Conservation (phyloP, 441 rosid genomes). For the Metrosideros polymorpha region DNA sequence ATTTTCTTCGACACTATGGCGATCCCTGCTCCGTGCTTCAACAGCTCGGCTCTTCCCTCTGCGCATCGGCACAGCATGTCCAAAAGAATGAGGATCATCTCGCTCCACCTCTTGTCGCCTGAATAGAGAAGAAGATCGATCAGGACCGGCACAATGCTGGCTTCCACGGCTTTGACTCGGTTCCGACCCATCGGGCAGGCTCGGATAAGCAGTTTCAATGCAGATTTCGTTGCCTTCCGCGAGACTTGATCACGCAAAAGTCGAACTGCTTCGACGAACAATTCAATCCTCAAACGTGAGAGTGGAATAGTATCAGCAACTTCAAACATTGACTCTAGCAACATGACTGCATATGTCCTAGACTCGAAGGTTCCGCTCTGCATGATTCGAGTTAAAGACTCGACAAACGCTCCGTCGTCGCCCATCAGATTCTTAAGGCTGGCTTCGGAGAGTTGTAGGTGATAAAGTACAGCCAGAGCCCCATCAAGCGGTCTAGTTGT, state of each 20-base stretch:
- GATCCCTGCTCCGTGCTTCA: constrained; percentile 62
- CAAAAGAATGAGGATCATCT: constrained; percentile 49
- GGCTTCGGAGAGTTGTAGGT: constrained; percentile 49
- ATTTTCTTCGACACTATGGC: constrained; percentile 79
- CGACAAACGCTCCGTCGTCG: constrained; percentile 32
- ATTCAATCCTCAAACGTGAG: constrained; percentile 23
- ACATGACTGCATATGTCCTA: constrained; percentile 53
- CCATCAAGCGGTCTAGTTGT: constrained; percentile 28
- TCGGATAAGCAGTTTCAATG: constrained; percentile 37
- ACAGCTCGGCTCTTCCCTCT: constrained; percentile 74
- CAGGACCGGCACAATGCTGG: constrained; percentile 40
- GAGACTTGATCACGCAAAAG: constrained; percentile 54
- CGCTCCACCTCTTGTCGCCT: constrained; percentile 34
- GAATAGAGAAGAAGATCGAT: constrained; percentile 62
- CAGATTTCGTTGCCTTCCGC: constrained; percentile 51
- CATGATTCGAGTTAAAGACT: constrained; percentile 46
- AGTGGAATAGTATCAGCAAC: constrained; percentile 55
- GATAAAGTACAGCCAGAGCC: constrained; percentile 48
- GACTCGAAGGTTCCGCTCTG: constrained; percentile 56
- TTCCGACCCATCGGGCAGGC: constrained; percentile 58
- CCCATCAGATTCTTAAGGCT: constrained; percentile 40
- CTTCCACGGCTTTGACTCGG: constrained; percentile 50
- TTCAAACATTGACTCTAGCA: constrained; percentile 45
- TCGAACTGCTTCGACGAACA: constrained; percentile 42
- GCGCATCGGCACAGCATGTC: constrained; percentile 58